Evolutionary conservation across 352 stramenopile genomes (phyloP), one percentile per base, ranked within the genome.

Genomic region (Phytophthora constricta): DNA sequence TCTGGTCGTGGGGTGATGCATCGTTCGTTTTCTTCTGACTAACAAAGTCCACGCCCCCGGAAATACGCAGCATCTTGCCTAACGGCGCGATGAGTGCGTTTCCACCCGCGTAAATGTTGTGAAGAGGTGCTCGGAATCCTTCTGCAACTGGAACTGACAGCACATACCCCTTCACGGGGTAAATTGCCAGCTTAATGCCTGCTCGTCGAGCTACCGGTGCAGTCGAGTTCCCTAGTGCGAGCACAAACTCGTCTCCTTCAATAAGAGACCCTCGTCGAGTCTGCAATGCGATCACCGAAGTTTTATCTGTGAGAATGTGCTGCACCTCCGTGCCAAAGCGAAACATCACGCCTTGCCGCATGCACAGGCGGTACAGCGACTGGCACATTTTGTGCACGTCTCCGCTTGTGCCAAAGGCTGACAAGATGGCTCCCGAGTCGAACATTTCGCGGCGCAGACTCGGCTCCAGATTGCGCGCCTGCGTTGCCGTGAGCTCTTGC

Each of bases 341-440:
- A 72, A 96, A 96, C 88, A 96, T 94, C 49, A 96, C 88, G 25
- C 88, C 88, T 55, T 95, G 80, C 5, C 85, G 83, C 69, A 91
- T 81, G 53, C 86, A 96, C 19, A 95, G 71, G 10, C 77, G 70
- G 65, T 92, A 91, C 17, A 96, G 81, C 45, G 86, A 89, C 58
- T 91, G 72, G 59, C 88, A 96, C 80, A 93, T 93, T 75, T 96
- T 96, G 76, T 96, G 86, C 51, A 96, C 86, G 63, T 96, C 88
- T 48, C 88, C 88, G 71, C 88, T 96, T 11, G 88, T 95, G 17
- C 86, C 88, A 51, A 91, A 93, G 3, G 86, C 80, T 23, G 85
- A 95, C 42, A 94, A 84, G 45, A 96, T 73, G 0, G 86, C 88
- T 11, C 88, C 88, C 0, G 86, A 68, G 4, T 73, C 63, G 48